phyloP scores from a whole-genome alignment of 345 rosid species.

The Eutrema heterophyllum region DNA sequence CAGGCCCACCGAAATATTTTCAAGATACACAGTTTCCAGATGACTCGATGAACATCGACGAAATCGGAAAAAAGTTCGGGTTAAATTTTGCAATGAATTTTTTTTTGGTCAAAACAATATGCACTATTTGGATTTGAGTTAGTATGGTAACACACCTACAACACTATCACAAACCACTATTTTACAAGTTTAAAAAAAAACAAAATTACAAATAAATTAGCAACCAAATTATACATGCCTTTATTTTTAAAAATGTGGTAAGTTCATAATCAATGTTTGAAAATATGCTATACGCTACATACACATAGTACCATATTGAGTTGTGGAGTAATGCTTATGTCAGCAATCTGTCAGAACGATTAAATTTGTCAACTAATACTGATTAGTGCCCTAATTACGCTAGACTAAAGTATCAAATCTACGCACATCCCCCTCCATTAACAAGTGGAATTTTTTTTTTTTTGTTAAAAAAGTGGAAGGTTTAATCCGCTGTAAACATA shows the following conservation, averaged over 20 bases:
- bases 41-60: no score
- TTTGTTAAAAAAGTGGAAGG: neutral
- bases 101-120: neutral
- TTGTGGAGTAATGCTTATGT: conserved; percentile 16
- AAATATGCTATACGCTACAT: no score
- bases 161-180: neutral
- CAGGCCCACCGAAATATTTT: no score
- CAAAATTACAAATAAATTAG: neutral
- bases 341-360: conserved; percentile 17
- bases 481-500: neutral
- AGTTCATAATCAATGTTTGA: no score
- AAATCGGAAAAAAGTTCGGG: no score
- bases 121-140: neutral
- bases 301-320: no score
- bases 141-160: neutral
- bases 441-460: conserved; percentile 16
- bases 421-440: conserved; percentile 26
- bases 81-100: neutral
- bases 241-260: no score
- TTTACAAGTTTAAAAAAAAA: neutral
- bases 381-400: conserved; percentile 28
- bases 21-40: no score
- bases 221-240: neutral
- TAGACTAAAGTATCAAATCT: conserved; percentile 26
- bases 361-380: conserved; percentile 12